These are phyloP conservation scores for Clavispora fructus DNA, from an alignment of 805 yeast species.

Conservation along the genomic window DNA sequence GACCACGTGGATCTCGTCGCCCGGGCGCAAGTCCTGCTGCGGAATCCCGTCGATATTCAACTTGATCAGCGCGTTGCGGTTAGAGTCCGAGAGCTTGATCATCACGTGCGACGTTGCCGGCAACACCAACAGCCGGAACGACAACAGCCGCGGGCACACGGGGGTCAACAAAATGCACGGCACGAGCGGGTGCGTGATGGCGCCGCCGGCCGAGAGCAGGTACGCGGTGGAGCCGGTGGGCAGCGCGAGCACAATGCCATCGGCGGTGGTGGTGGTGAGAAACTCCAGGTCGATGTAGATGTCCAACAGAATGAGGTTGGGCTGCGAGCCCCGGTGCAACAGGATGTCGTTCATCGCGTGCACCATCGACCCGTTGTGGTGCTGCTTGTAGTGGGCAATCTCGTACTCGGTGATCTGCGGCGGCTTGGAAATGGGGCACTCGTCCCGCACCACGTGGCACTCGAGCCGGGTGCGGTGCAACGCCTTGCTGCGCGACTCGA, in stretches of 20 bases:
- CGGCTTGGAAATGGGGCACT: slow-evolving; percentile 8
- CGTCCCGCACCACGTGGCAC: slow-evolving; percentile 53
- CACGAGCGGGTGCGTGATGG: slow-evolving; percentile 86
- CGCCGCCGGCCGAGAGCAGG: slow-evolving; percentile 84
- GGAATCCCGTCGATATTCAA: slow-evolving; percentile 82
- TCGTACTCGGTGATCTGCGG: slow-evolving; percentile 11
- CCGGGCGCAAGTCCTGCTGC: slow-evolving; percentile 60
- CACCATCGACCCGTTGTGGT: slow-evolving; percentile 30
- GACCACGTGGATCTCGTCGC: slow-evolving; percentile 74
- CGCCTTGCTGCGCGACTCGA: slow-evolving; percentile 63
- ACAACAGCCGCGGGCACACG: slow-evolving; percentile 83
- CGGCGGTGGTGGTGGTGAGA: slow-evolving; percentile 86
- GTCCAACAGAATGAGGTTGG: slow-evolving; percentile 79
- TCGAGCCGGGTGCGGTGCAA: slow-evolving; percentile 74
- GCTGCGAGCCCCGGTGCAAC: slow-evolving; percentile 82
- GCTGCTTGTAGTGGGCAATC: slow-evolving; percentile 13
- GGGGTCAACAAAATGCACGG: slow-evolving; percentile 82
- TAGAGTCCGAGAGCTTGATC: slow-evolving; percentile 51
- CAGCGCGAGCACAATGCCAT: slow-evolving; percentile 79
- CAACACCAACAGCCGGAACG: slow-evolving; percentile 82
- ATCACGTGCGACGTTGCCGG: slow-evolving; percentile 75
- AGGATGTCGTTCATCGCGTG: slow-evolving; percentile 93
- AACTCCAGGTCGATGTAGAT: slow-evolving; percentile 80
- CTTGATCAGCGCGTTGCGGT: slow-evolving; percentile 39
- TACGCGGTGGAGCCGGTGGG: slow-evolving; percentile 97